phyloP scores from a whole-genome alignment of 2,329 filamentous ascomycete species.

The Pseudovirgaria hyperparasitica region DNA sequence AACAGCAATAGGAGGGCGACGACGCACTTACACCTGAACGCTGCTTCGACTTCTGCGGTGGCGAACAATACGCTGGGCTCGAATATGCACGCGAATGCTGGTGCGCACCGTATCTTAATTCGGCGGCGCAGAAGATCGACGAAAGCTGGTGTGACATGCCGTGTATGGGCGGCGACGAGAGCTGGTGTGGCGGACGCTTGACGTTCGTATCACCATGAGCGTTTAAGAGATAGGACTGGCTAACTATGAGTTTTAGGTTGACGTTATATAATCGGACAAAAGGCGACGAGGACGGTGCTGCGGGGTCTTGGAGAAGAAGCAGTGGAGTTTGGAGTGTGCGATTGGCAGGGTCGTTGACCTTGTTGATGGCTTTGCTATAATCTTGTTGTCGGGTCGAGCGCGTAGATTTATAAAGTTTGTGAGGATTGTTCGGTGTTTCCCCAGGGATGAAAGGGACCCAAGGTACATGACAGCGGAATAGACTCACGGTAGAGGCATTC shows the following conservation, averaged over 20 bases:
- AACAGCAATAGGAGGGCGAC: slow-evolving; percentile 2
- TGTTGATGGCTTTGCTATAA: too few species aligned
- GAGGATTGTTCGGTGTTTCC: too few species aligned
- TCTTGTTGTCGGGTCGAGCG: too few species aligned
- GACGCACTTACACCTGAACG: slow-evolving; percentile 2
- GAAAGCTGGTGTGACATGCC: slow-evolving; percentile 2
- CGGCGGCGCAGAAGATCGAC: slow-evolving; percentile 1
- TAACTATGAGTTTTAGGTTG: slow-evolving; percentile 3
- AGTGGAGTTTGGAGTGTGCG: too few species aligned
- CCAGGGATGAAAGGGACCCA: too few species aligned
- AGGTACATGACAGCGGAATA: too few species aligned
- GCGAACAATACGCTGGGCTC: slow-evolving; percentile 3
- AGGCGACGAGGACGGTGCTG: not conserved
- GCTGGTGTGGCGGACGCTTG: slow-evolving; percentile 1
- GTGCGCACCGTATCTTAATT: slow-evolving; percentile 1
- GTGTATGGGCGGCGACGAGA: not conserved
- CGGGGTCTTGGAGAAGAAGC: too few species aligned
- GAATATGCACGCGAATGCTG: slow-evolving; percentile 5
- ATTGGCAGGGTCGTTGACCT: too few species aligned
- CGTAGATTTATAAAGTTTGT: too few species aligned
- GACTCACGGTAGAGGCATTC: too few species aligned
- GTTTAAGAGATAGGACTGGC: not conserved
- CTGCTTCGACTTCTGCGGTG: slow-evolving; percentile 4
- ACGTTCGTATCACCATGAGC: not conserved
- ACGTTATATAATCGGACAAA: slow-evolving; percentile 4